Evolutionary conservation across 257 asterid genomes (phyloP).

Genomic region (Fraxinus pennsylvanica): DNA sequence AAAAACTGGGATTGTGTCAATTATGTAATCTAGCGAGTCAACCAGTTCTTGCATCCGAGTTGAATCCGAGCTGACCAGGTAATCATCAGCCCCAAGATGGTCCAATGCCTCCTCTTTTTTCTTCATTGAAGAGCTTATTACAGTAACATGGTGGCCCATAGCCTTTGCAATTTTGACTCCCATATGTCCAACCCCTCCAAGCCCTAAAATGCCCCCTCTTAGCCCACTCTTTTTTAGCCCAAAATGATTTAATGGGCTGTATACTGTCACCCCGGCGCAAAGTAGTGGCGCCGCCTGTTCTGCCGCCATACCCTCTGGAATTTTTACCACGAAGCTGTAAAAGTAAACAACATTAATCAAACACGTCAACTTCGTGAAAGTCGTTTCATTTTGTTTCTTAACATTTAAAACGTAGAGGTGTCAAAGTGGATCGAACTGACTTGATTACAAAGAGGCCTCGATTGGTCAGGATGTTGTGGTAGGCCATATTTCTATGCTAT

Average conservation of each 20-base stretch:
- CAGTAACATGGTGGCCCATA: constrained; percentile 85
- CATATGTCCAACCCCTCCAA: constrained; percentile 98
- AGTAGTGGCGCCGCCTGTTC: constrained; percentile 94
- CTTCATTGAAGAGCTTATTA: constrained; percentile 80
- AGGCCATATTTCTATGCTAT: too few relatives aligned
- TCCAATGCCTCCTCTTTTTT: constrained; percentile 76
- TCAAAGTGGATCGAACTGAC: background rate
- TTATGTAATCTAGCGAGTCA: constrained; percentile 81
- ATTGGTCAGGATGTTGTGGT: background rate
- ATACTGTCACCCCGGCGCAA: constrained; percentile 89
- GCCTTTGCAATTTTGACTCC: constrained; percentile 95
- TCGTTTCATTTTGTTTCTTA: background rate
- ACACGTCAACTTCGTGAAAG: background rate
- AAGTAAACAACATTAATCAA: background rate
- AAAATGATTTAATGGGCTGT: constrained; percentile 84
- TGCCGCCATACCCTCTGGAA: constrained; percentile 82
- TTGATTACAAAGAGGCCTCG: background rate
- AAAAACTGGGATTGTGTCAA: constrained; percentile 77
- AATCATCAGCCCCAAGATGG: constrained; percentile 87
- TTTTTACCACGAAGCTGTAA: constrained; percentile 81
- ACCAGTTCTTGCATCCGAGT: constrained; percentile 54
- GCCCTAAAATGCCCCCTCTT: constrained; percentile 80
- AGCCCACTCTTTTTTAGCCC: constrained; percentile 66
- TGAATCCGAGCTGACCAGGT: constrained; percentile 72
- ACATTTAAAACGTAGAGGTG: background rate